A percentile compares a stretch with the other conserved stretches of the same genome.
Conservation (phyloP, 495 filamentous ascomycete species). For the Immersiella caudata region DNA sequence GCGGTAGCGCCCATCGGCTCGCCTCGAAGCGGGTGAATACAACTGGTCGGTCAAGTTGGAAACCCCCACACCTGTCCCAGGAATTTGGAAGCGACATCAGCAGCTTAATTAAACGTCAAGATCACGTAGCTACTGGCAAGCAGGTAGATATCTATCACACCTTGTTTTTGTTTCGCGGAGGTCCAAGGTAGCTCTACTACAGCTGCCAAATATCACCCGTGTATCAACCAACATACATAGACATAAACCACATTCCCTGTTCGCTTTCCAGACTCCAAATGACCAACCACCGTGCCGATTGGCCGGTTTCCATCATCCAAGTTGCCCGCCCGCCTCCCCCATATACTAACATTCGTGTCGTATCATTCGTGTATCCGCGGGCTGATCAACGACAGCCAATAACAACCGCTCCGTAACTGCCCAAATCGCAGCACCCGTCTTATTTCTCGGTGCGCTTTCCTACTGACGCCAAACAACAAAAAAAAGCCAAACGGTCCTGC, state of each 20-base stretch:
- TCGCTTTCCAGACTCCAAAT: not conserved
- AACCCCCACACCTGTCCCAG: not conserved
- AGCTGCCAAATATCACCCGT: not conserved
- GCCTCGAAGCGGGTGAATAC: not conserved
- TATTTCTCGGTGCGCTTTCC: not conserved
- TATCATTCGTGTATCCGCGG: constrained; percentile 17
- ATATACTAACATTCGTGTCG: not conserved
- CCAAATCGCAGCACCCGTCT: constrained; percentile 9
- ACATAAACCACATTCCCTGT: not conserved
- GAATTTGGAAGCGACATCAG: not conserved
- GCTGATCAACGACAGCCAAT: constrained; percentile 13
- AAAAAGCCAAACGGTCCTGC: constrained; percentile 6
- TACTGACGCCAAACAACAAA: constrained; percentile 2
- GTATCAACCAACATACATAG: not conserved
- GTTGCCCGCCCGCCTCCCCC: constrained; percentile 7
- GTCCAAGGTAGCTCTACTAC: not conserved
- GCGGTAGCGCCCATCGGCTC: not conserved
- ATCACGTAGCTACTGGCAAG: not conserved
- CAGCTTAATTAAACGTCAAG: not conserved
- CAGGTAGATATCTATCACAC: not conserved
- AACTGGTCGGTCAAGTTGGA: not conserved
- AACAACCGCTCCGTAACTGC: not conserved
- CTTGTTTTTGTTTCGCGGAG: not conserved
- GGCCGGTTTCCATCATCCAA: not conserved
- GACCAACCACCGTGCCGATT: not conserved